Base-by-base conservation (phyloP, 345 rosid genomes). In the Citrus cavaleriei region DNA sequence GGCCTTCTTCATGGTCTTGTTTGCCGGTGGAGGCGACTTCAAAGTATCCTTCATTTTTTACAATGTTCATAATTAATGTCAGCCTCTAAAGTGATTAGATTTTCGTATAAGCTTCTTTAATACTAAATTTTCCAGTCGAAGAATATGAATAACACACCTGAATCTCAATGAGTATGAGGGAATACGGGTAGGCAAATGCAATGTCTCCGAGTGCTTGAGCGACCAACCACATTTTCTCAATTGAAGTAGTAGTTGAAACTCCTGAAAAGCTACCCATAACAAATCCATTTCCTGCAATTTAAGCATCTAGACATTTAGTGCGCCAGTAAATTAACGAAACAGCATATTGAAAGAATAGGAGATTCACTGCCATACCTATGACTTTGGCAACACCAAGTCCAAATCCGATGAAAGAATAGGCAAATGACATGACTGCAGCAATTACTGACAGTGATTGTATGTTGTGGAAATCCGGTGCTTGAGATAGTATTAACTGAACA, bases 391-490 rank as follows among this genome's bases (percentile, higher is more conserved):
- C 2, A 65, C 92, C 91, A 64, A 91, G 92, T 60, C 73, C 91
- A 1, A 84, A 66, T 64, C 95, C 95, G 0, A 86, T 88, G 30
- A 65, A 84, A 58, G 95, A 58, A 74, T 91, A 91, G 55, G 87
- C 21, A 38, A 88, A 85, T 72, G 93, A 87, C 95, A 89, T 89
- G 77, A 76, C 21, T 8, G 93, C 90, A 65, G 95, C 89, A 37
- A 85, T 7, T 30, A 86, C 8, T 1, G 95, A 91, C 19, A 91
- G 86, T 88, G 91, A 88, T 30, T 70, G 40, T 68, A 91, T 80
- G 82, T 85, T 83, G 72, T 89, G 90, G 68, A 87, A 88, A 82
- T 89, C 84, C 12, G 91, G 91, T 62, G 83, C 84, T 72, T 89
- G 91, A 7, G 95, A 87, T 27, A 89, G 37, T 25, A 88, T 13